Evolutionary conservation across 192 early-diverging fungal genomes (phyloP).

Genomic region (Entomortierella lignicola): DNA sequence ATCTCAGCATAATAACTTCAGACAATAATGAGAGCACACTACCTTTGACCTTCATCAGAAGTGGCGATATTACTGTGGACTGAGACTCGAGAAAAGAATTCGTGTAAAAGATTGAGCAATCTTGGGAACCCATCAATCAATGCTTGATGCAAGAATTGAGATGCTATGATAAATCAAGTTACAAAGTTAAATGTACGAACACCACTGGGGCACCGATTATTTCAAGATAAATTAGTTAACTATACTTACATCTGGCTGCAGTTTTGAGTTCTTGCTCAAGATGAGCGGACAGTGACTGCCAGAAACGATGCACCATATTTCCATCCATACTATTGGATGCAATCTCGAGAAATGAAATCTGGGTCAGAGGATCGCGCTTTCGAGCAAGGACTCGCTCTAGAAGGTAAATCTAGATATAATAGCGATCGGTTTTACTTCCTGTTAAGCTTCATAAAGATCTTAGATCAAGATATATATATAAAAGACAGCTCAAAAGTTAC

Average conservation of each 20-base stretch:
- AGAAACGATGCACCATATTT: constrained; percentile 65
- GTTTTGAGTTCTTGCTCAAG: constrained; percentile 66
- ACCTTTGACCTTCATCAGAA: constrained; percentile 67
- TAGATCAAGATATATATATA: too few relatives aligned
- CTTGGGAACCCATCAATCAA: constrained; percentile 66
- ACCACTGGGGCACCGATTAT: not conserved
- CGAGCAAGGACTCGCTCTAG: constrained; percentile 63
- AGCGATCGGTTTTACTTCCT: not conserved
- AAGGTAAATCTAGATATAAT: constrained; percentile 54
- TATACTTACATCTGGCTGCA: constrained; percentile 59
- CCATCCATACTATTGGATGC: constrained; percentile 61
- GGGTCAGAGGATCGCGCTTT: constrained; percentile 61
- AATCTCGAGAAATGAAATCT: constrained; percentile 63
- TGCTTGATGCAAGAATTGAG: constrained; percentile 63
- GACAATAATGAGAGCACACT: too few relatives aligned
- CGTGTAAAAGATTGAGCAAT: constrained; percentile 60
- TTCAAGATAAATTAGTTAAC: not conserved
- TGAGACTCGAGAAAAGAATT: constrained; percentile 66
- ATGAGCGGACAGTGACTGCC: constrained; percentile 62
- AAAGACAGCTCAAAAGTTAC: too few relatives aligned
- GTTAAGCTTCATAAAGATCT: too few relatives aligned
- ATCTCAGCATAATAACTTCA: too few relatives aligned
- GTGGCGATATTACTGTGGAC: constrained; percentile 53
- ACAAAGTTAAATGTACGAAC: not conserved
- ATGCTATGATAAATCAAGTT: constrained; percentile 51